These are phyloP conservation scores for Camelina sativa DNA, from an alignment of 345 rosid genomes.

Conservation along the genomic window DNA sequence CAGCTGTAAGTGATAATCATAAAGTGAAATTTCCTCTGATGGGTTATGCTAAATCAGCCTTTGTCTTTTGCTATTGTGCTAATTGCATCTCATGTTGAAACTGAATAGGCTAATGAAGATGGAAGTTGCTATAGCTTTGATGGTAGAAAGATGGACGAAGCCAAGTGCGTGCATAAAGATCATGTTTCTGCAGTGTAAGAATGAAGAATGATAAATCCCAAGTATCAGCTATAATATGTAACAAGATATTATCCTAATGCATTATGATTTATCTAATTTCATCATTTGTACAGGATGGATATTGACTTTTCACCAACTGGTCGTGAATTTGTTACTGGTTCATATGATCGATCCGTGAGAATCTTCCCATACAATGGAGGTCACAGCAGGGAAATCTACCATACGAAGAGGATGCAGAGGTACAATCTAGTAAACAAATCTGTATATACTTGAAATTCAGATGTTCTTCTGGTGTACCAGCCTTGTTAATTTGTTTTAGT, in stretches of 20 bases:
- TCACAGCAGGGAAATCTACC: slow-evolving; percentile 90
- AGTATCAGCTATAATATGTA: background rate
- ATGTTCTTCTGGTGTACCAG: slow-evolving; percentile 6
- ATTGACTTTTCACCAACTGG: slow-evolving; percentile 98
- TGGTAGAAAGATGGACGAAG: slow-evolving; percentile 82
- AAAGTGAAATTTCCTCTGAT: slow-evolving; percentile 16
- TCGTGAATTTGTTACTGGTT: slow-evolving; percentile 96
- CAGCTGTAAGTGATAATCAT: slow-evolving; percentile 70
- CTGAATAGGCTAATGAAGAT: slow-evolving; percentile 93
- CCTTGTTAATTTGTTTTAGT: background rate
- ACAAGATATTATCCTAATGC: slow-evolving; percentile 1
- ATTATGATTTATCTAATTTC: slow-evolving; percentile 4
- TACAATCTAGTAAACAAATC: slow-evolving; percentile 31
- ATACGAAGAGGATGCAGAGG: slow-evolving; percentile 99
- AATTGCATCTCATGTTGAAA: slow-evolving; percentile 27
- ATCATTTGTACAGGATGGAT: slow-evolving; percentile 71
- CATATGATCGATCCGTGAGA: slow-evolving; percentile 95
- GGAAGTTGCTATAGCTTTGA: slow-evolving; percentile 92
- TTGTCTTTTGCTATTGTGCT: background rate
- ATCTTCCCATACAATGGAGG: slow-evolving; percentile 93
- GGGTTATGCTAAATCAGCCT: background rate
- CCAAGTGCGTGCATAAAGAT: slow-evolving; percentile 93
- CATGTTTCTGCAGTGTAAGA: slow-evolving; percentile 99
- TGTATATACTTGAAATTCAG: background rate
- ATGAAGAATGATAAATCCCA: slow-evolving; percentile 38